Evolutionary conservation across 2,329 filamentous ascomycete species (phyloP).

Genomic region (Penicillium crustosum): DNA sequence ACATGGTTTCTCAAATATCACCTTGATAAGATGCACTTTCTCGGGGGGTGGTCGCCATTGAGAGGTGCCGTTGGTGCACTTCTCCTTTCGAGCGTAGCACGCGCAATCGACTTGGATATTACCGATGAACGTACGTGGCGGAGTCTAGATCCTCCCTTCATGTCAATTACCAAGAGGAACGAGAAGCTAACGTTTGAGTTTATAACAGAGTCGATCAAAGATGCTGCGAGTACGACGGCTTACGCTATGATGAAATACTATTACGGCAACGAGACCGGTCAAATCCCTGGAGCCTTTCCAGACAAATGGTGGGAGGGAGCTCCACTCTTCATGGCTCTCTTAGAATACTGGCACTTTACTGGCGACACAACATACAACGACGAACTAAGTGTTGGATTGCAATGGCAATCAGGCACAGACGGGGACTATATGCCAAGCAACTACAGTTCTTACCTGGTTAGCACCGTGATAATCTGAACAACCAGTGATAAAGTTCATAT

Average conservation of each 20-base stretch:
- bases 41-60: neutral
- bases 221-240: conserved; percentile 10
- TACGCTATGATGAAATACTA: conserved; percentile 15
- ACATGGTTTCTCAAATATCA: neutral
- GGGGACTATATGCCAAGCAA: conserved; percentile 15
- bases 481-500: no score
- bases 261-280: conserved; percentile 13
- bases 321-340: conserved; percentile 10
- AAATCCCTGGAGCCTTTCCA: conserved; percentile 18
- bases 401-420: conserved; percentile 15
- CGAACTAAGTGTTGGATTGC: conserved; percentile 11
- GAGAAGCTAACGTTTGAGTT: neutral
- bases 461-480: neutral
- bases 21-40: conserved; percentile 12
- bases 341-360: conserved; percentile 17
- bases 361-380: conserved; percentile 16
- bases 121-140: conserved; percentile 26
- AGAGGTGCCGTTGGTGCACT: conserved; percentile 5
- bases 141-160: neutral
- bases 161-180: neutral
- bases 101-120: conserved; percentile 30
- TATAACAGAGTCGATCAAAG: conserved; percentile 14
- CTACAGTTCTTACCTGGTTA: conserved; percentile 15
- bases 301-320: conserved; percentile 18
- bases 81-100: conserved; percentile 4